Percentiles rank a stretch among this genome's conserved stretches.
These are phyloP conservation scores for Ustilago tritici DNA, from an alignment of 1,284 basidiomycete genomes.

Conservation along the genomic window DNA sequence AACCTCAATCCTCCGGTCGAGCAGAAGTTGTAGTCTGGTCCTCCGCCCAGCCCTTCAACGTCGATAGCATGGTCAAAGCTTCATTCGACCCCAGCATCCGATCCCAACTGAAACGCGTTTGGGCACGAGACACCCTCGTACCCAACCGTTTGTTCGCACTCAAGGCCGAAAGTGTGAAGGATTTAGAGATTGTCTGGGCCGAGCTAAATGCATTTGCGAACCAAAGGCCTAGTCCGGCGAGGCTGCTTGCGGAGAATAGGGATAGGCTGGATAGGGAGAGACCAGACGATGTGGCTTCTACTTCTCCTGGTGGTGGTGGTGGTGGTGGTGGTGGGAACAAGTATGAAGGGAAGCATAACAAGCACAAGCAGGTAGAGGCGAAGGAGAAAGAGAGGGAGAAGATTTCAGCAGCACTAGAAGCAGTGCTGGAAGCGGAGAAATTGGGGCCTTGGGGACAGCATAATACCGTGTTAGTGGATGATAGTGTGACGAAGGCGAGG, in stretches of 20 bases:
- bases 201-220: constrained; percentile 69
- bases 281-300: constrained; percentile 19
- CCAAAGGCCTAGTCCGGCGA: not conserved
- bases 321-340: constrained; percentile 4
- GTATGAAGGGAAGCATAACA: constrained; percentile 5
- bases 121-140: constrained; percentile 82
- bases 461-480: constrained; percentile 83
- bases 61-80: constrained; percentile 73
- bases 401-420: constrained; percentile 2
- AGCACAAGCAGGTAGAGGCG: constrained; percentile 9
- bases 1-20: constrained; percentile 72
- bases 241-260: constrained; percentile 41
- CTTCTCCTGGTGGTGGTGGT: not conserved
- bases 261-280: constrained; percentile 26
- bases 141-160: constrained; percentile 20
- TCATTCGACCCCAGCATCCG: constrained; percentile 66
- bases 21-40: constrained; percentile 88
- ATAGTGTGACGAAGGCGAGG: constrained; percentile 80
- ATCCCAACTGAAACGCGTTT: constrained; percentile 75
- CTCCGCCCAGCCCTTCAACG: constrained; percentile 83
- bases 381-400: not conserved
- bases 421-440: not conserved
- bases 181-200: constrained; percentile 81
- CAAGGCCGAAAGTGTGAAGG: constrained; percentile 73
- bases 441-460: constrained; percentile 74